phyloP scores from a whole-genome alignment of 2,329 filamentous ascomycete genomes.

The Ophiostoma himal-ulmi region DNA sequence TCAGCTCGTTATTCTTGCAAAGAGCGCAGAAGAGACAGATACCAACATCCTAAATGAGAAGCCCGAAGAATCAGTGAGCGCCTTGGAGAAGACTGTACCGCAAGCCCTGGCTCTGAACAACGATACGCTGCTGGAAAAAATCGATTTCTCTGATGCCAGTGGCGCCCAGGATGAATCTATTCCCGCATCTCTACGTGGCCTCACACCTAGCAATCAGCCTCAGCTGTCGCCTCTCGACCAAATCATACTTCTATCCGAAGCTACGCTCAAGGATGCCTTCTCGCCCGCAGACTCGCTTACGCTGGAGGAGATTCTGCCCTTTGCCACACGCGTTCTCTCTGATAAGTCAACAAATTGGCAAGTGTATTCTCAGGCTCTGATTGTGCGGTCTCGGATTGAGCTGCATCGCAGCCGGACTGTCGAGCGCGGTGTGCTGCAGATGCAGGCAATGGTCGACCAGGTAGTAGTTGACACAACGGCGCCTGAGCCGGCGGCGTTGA shows the following conservation, averaged over 20 bases:
- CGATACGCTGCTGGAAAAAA: conserved; percentile 84
- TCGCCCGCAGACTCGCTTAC: conserved; percentile 79
- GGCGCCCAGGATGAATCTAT: conserved; percentile 38
- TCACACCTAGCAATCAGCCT: conserved; percentile 77
- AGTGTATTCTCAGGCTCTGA: conserved; percentile 86
- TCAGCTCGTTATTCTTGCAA: conserved; percentile 86
- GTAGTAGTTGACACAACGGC: conserved; percentile 73
- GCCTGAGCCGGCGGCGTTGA: conserved; percentile 30
- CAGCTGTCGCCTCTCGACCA: conserved; percentile 78
- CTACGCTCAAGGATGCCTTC: conserved; percentile 80
- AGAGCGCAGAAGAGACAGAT: conserved; percentile 48
- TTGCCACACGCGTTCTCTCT: conserved; percentile 77
- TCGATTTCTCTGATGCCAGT: conserved; percentile 58
- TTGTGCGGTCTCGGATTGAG: conserved; percentile 87
- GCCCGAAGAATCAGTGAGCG: conserved; percentile 23
- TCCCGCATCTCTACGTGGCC: conserved; percentile 53
- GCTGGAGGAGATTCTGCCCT: conserved; percentile 88
- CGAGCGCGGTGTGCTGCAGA: conserved; percentile 82
- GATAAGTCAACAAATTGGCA: conserved; percentile 96
- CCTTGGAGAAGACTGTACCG: conserved; percentile 40
- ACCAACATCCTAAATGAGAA: not conserved
- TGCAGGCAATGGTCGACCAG: conserved; percentile 93
- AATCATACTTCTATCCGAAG: conserved; percentile 80
- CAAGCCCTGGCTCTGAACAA: conserved; percentile 76
- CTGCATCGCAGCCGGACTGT: conserved; percentile 79